Conservation (phyloP, 768 basidiomycete genomes). For the Daedalea quercina region DNA sequence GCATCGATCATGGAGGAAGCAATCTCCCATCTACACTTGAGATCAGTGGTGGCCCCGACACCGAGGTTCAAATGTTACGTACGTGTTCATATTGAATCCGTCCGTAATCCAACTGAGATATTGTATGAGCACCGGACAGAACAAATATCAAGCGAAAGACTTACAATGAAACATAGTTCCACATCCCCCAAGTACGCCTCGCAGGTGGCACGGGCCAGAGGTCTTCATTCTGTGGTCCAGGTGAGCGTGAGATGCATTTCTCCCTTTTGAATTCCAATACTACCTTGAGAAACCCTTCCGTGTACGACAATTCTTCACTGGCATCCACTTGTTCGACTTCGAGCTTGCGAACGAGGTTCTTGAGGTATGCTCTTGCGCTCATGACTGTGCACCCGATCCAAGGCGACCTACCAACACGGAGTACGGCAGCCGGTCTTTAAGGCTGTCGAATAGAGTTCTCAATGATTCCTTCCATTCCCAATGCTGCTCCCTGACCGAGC, state of each 20-base stretch:
- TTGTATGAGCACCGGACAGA: neutral
- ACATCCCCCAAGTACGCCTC: conserved; percentile 57
- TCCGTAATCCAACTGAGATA: conserved; percentile 67
- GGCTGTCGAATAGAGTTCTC: no score
- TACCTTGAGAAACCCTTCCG: conserved; percentile 53
- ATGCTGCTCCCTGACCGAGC: no score
- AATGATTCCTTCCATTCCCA: no score
- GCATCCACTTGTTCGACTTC: conserved; percentile 39
- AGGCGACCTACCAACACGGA: no score
- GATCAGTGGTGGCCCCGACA: neutral
- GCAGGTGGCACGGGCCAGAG: conserved; percentile 58
- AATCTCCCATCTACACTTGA: conserved; percentile 57
- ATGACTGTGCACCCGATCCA: no score
- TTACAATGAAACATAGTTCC: conserved; percentile 64
- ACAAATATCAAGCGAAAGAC: conserved; percentile 9
- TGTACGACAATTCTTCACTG: conserved; percentile 35
- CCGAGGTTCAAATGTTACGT: conserved; percentile 20
- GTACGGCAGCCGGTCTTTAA: no score
- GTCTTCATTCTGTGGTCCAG: conserved; percentile 52
- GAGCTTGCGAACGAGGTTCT: conserved; percentile 22
- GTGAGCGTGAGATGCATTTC: no score
- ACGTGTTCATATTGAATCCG: conserved; percentile 76
- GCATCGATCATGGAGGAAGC: conserved; percentile 68
- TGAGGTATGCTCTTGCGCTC: neutral
- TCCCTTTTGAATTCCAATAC: conserved; percentile 10